Conservation (phyloP, 192 early-diverging fungal species). For the Coemansia sp. region DNA sequence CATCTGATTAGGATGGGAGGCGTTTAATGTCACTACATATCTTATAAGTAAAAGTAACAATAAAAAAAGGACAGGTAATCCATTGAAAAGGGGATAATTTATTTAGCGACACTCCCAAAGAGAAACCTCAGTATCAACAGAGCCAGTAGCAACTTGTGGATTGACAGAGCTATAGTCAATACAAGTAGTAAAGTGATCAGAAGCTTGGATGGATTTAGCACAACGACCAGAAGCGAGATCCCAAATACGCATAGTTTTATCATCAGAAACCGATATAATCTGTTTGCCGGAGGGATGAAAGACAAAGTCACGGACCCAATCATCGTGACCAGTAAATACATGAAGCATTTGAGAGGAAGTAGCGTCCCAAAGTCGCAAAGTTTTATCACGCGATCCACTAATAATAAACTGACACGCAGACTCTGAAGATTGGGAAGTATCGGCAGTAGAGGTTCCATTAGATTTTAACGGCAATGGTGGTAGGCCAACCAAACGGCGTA, state of each 20-base stretch:
- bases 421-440: conserved; percentile 43
- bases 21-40: too few species aligned
- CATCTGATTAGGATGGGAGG: too few species aligned
- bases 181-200: conserved; percentile 86
- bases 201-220: conserved; percentile 80
- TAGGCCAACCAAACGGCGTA: conserved; percentile 70
- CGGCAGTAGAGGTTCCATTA: background rate
- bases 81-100: conserved; percentile 6
- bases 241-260: conserved; percentile 90
- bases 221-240: conserved; percentile 81
- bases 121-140: conserved; percentile 75
- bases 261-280: conserved; percentile 82
- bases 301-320: conserved; percentile 85
- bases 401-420: conserved; percentile 68
- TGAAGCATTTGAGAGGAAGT: conserved; percentile 65
- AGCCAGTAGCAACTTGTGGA: conserved; percentile 81
- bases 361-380: conserved; percentile 83
- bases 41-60: too few species aligned
- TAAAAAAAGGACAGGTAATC: background rate
- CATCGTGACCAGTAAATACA: conserved; percentile 86
- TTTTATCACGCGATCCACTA: conserved; percentile 89
- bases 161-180: conserved; percentile 67
- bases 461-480: conserved; percentile 1
- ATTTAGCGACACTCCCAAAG: conserved; percentile 68
- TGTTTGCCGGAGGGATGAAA: conserved; percentile 84